phyloP scores from a whole-genome alignment of 192 early-diverging fungal species.

The Coemansia javaensis region DNA sequence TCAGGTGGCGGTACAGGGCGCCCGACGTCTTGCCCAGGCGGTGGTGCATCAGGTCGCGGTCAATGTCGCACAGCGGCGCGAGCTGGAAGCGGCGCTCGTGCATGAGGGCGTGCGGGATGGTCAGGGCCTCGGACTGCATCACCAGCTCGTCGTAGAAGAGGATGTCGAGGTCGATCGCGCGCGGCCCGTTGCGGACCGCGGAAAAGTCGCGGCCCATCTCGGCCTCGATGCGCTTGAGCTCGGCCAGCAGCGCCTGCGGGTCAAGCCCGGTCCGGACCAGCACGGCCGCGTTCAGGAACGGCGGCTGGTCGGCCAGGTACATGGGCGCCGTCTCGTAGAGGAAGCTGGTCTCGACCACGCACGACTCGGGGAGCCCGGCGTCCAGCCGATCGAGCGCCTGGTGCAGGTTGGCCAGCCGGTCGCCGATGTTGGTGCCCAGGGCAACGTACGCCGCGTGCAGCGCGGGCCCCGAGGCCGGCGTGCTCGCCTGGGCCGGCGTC shows the following conservation, averaged over 20 bases:
- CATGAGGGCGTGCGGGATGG: constrained; percentile 84
- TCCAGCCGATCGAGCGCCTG: constrained; percentile 56
- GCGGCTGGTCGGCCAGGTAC: constrained; percentile 89
- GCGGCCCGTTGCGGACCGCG: constrained; percentile 76
- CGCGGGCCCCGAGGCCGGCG: constrained; percentile 10
- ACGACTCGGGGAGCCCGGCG: constrained; percentile 24
- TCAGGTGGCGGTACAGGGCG: constrained; percentile 57
- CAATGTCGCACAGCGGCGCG: constrained; percentile 90
- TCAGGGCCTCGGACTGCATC: constrained; percentile 60
- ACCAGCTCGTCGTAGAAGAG: constrained; percentile 82
- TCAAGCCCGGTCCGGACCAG: constrained; percentile 75
- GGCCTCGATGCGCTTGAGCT: constrained; percentile 80
- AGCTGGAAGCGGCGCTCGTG: constrained; percentile 94
- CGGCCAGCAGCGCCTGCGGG: constrained; percentile 66
- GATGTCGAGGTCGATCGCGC: constrained; percentile 94
- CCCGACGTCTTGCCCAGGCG: constrained; percentile 70
- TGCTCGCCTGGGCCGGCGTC: constrained; percentile 8
- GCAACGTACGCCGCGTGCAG: constrained; percentile 65
- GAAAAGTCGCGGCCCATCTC: constrained; percentile 71
- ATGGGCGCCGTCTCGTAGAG: constrained; percentile 96
- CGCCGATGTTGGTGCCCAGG: constrained; percentile 88
- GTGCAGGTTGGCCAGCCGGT: constrained; percentile 74
- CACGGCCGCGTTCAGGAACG: constrained; percentile 85
- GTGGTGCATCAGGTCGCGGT: constrained; percentile 83
- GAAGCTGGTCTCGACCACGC: constrained; percentile 85